Evolutionary conservation across 495 filamentous ascomycete genomes (phyloP), one percentile per base, ranked within the genome.

Genomic region (Hyaloscypha hepaticicola): DNA sequence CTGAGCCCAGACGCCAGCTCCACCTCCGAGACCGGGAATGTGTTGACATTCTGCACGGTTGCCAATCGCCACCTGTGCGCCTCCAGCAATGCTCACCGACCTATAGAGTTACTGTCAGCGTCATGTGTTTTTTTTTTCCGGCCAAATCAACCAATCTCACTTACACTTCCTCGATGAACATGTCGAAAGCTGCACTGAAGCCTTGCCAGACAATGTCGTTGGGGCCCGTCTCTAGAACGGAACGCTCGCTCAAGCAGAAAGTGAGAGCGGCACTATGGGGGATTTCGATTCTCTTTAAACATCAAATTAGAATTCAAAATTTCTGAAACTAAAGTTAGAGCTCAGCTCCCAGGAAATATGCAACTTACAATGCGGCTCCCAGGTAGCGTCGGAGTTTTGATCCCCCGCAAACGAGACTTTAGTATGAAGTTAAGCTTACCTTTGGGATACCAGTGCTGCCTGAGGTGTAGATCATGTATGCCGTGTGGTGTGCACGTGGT

Each of bases 401-500:
- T n/a, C n/a, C n/a, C n/a, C n/a, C n/a, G n/a, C n/a, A n/a, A n/a
- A n/a, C n/a, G n/a, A n/a, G n/a, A n/a, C n/a, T n/a, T n/a, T 12
- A 34, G 12, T 34, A 12, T 34, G 5, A 34, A 34, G 5, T 12
- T 5, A 5, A 34, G 12, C 31, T 34, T 12, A 12, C 31, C 31
- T 63, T 63, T n/a, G 48, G 60, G 19, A 4, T 55, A 12, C 60
- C 60, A 2, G 60, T 63, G 21, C 21, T 26, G 4, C 60, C 60
- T 1, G 26, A 33, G 9, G 60, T 63, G 24, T 56, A 63, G 16
- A 63, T 63, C 11, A 52, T 24, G 38, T 63, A 63, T 25, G 60
- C 60, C 7, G 31, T n/a, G 28, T 63, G 22, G 6, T n/a, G 16
- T 29, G 55, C 7, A 16, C 16, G n/a, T 29, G 27, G 16, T 29